Evolutionary conservation across 1,284 basidiomycete species (phyloP).

Genomic region (Ceratobasidium sp.): DNA sequence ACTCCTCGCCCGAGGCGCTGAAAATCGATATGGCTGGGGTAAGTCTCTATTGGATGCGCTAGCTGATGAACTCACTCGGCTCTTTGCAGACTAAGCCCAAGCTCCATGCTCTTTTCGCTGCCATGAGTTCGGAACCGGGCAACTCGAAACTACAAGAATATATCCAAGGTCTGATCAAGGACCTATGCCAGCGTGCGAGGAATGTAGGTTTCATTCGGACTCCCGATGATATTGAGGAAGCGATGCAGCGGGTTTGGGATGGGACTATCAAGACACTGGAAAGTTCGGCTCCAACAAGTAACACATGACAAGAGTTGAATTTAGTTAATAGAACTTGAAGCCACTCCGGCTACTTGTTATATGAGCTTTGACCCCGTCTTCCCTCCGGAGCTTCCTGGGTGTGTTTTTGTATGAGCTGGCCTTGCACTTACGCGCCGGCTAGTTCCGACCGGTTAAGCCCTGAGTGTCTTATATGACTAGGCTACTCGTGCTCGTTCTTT

Average conservation of each 20-base stretch:
- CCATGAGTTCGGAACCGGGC: background rate
- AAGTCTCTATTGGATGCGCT: background rate
- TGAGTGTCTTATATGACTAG: no score
- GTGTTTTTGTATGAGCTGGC: no score
- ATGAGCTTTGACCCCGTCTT: no score
- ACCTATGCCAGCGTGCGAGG: slow-evolving; percentile 17
- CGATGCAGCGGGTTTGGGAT: slow-evolving; percentile 35
- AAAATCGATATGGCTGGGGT: slow-evolving; percentile 14
- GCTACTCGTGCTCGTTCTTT: no score
- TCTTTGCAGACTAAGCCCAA: background rate
- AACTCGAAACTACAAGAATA: slow-evolving; percentile 18
- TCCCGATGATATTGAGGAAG: slow-evolving; percentile 18
- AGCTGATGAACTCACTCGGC: background rate
- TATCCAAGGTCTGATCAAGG: slow-evolving; percentile 11
- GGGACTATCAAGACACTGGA: background rate
- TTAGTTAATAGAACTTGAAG: no score
- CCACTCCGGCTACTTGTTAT: no score
- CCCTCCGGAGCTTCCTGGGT: no score
- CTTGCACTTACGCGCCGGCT: no score
- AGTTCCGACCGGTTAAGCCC: no score
- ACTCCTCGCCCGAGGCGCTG: slow-evolving; percentile 8
- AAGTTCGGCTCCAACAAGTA: no score
- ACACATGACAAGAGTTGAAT: no score
- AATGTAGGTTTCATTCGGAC: background rate
- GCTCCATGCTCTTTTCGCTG: background rate